A percentile compares a stretch with the other conserved stretches of the same genome.
Conservation (phyloP, 225 moss, liverwort and hornwort genomes). For the Bryoerythrophyllum caledonicum region DNA sequence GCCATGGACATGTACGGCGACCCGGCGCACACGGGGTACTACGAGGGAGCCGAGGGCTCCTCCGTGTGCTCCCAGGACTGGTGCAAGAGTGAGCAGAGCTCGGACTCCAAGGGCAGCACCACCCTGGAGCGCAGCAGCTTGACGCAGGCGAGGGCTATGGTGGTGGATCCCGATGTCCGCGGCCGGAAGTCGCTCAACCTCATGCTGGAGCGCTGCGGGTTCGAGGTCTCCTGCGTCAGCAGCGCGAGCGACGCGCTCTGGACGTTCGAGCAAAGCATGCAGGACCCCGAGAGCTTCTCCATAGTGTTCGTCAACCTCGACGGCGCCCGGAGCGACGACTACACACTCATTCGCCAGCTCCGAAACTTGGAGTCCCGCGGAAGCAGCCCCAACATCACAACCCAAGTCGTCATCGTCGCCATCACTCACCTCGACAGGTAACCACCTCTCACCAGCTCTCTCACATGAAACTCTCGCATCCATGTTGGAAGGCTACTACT, state of each 20-base stretch:
- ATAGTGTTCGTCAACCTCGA: conserved; percentile 38
- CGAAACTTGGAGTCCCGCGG: conserved; percentile 30
- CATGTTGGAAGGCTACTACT: too few species aligned
- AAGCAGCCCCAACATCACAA: conserved; percentile 15
- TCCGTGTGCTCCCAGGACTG: conserved; percentile 59
- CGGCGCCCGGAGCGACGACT: conserved; percentile 30
- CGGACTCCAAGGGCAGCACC: conserved; percentile 22
- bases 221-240: conserved; percentile 45
- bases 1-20: conserved; percentile 41
- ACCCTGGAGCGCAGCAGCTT: conserved; percentile 30
- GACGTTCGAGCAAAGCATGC: conserved; percentile 51
- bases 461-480: too few species aligned
- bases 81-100: conserved; percentile 56
- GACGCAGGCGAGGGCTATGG: conserved; percentile 38
- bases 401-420: conserved; percentile 27
- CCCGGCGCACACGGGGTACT: conserved; percentile 23
- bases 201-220: conserved; percentile 58
- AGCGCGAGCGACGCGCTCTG: conserved; percentile 38
- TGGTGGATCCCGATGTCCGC: conserved; percentile 36
- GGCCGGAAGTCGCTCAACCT: conserved; percentile 50
- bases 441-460: background rate
- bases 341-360: conserved; percentile 38
- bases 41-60: conserved; percentile 32
- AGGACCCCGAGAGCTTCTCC: conserved; percentile 42
- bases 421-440: conserved; percentile 40